Evolutionary conservation across 1,284 basidiomycete genomes (phyloP).

Genomic region (Heliocybe sulcata): DNA sequence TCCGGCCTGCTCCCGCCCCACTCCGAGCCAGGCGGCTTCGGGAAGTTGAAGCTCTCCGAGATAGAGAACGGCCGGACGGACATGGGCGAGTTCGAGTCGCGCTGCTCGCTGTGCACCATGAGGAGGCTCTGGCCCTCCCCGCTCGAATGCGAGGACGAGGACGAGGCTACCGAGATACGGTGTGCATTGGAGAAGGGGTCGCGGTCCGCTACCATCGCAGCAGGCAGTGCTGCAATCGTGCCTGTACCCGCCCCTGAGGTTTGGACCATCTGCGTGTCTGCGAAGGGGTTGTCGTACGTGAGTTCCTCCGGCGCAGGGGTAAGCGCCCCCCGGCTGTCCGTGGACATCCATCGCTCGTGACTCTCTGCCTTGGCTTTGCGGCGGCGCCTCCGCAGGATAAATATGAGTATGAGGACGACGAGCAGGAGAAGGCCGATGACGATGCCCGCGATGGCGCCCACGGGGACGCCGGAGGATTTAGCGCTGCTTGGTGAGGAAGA

Average conservation of each 20-base stretch:
- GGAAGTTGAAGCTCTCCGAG: conserved; percentile 58
- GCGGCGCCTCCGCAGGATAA: no score
- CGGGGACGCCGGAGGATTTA: no score
- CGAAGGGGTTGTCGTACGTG: background rate
- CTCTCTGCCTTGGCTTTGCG: conserved; percentile 5
- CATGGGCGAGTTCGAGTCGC: conserved; percentile 35
- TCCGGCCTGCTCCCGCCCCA: background rate
- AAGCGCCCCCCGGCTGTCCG: background rate
- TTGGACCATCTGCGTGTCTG: background rate
- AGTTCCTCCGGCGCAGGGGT: background rate
- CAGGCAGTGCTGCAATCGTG: conserved; percentile 4
- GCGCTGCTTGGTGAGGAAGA: no score
- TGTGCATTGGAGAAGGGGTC: background rate
- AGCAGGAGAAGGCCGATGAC: no score
- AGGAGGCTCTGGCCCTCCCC: conserved; percentile 3
- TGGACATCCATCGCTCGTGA: conserved; percentile 17
- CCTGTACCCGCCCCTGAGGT: conserved; percentile 2
- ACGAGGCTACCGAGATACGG: background rate
- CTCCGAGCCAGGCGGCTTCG: conserved; percentile 39
- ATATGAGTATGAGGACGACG: no score
- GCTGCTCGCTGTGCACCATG: conserved; percentile 32
- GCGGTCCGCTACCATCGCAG: conserved; percentile 3
- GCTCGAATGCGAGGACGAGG: background rate
- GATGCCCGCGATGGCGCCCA: no score
- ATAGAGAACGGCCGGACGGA: conserved; percentile 58